A percentile compares a stretch with the other conserved stretches of the same genome.
Conservation (phyloP, 2,329 filamentous ascomycete species). For the Aspergillus cejpii region DNA sequence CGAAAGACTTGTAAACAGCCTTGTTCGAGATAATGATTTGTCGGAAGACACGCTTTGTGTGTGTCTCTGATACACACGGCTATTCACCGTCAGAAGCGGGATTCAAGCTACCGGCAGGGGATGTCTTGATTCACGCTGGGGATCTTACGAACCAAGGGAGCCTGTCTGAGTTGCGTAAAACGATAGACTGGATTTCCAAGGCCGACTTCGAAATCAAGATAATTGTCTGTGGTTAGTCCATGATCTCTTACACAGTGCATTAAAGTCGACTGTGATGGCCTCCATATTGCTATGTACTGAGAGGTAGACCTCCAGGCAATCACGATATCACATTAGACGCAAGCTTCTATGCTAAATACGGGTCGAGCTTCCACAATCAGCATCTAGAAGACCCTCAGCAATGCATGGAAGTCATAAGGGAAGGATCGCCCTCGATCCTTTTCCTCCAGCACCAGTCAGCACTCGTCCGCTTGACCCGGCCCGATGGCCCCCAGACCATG, state of each 20-base stretch:
- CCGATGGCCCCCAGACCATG: slow-evolving; percentile 42
- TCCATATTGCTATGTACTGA: not conserved
- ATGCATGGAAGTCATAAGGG: slow-evolving; percentile 41
- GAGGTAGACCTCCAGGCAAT: slow-evolving; percentile 42
- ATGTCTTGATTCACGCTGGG: slow-evolving; percentile 54
- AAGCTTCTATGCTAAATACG: slow-evolving; percentile 42
- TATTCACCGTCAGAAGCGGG: slow-evolving; percentile 44
- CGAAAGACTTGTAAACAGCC: not conserved
- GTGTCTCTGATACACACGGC: slow-evolving; percentile 55
- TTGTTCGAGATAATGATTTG: slow-evolving; percentile 14
- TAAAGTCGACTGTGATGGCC: not conserved
- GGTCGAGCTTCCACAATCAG: slow-evolving; percentile 41
- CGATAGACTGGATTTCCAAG: slow-evolving; percentile 48
- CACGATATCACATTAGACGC: slow-evolving; percentile 52
- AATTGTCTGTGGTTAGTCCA: slow-evolving; percentile 47
- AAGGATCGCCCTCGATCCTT: slow-evolving; percentile 40
- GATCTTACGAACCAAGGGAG: slow-evolving; percentile 54
- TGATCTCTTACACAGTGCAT: no score
- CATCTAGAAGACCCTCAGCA: slow-evolving; percentile 39
- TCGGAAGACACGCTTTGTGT: slow-evolving; percentile 49
- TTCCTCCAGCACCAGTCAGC: slow-evolving; percentile 49
- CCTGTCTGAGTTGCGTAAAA: slow-evolving; percentile 46
- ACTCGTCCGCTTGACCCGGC: slow-evolving; percentile 40
- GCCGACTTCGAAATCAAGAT: slow-evolving; percentile 51
- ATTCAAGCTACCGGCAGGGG: slow-evolving; percentile 50